Evolutionary conservation across 1,139 yeast genomes (phyloP), one percentile per base, ranked within the genome.

Genomic region (Saccharomyces pastorianus): DNA sequence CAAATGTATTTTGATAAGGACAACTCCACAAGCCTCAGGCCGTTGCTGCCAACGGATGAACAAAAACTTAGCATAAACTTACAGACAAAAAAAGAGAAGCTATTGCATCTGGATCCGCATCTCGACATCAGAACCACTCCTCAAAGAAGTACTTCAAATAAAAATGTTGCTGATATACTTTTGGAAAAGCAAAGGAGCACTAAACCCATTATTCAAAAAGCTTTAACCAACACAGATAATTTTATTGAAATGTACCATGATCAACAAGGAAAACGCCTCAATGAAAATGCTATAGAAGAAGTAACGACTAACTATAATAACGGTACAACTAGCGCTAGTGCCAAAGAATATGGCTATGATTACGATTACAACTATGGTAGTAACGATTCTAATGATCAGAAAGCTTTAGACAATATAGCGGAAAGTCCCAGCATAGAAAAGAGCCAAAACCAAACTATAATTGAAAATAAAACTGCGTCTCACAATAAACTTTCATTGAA

Each of bases 281-380:
- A 58, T 23, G 53, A 51, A 3, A 38, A 49, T 7, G 55, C 28
- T 34, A 47, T 51, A 25, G 52, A 49, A 17, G 58, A 50, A 46
- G 58, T 53, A 4, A 63, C 59, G 6, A 61, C 63, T 28, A 68
- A 51, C 6, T 28, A 44, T 13, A 41, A 48, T 11, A 50, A 42
- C 28, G 28, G 26, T 9, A 41, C 17, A 31, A 38, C 47, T 32
- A 46, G n/a, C 4, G 46, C 17, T 14, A 48, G 27, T 7, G 38
- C 9, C 28, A 46, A 28, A 20, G 28, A 13, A 0, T 48, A 51
- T 26, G 48, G 50, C 9, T 61, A 54, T 5, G 34, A 51, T 17
- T 44, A 48, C 71, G 53, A 84, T 85, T 13, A 84, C 85, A 3
- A 85, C 2, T 17, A 17, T 17, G 20, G 20, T 85, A 1, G 72